Conservation (phyloP, 805 yeast genomes). For the Candida pseudofarinosa region DNA sequence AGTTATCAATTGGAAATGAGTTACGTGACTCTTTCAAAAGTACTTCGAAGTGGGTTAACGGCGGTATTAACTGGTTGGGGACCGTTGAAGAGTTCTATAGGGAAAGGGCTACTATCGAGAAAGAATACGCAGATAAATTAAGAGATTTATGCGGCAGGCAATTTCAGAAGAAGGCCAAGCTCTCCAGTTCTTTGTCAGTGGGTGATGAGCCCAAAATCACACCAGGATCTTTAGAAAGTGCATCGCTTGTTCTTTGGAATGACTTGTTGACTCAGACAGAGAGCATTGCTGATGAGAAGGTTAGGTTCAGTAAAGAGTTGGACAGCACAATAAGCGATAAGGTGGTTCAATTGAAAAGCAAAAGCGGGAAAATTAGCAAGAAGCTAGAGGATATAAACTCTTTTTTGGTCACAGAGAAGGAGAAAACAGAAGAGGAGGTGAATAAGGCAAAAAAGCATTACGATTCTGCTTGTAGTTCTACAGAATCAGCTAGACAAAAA, state of each 20-base stretch:
- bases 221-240: conserved; percentile 91
- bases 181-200: conserved; percentile 66
- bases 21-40: conserved; percentile 75
- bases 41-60: conserved; percentile 74
- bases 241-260: conserved; percentile 85
- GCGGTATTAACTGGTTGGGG: conserved; percentile 67
- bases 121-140: conserved; percentile 72
- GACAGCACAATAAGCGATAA: conserved; percentile 58
- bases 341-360: conserved; percentile 48
- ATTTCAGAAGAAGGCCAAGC: conserved; percentile 70
- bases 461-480: conserved; percentile 72
- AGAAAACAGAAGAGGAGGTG: conserved; percentile 53
- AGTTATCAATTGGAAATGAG: conserved; percentile 59
- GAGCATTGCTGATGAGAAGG: conserved; percentile 63
- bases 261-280: conserved; percentile 84
- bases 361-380: conserved; percentile 50
- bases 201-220: conserved; percentile 90
- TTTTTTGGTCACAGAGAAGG: conserved; percentile 45
- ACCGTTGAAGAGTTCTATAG: conserved; percentile 82
- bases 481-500: conserved; percentile 78
- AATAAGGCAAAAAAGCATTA: conserved; percentile 68
- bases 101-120: conserved; percentile 78
- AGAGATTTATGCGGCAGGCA: conserved; percentile 61
- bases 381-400: conserved; percentile 58
- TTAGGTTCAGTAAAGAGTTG: conserved; percentile 56